These are phyloP conservation scores for Diplodia mutila DNA, from an alignment of 2,329 filamentous ascomycete genomes.

Conservation along the genomic window DNA sequence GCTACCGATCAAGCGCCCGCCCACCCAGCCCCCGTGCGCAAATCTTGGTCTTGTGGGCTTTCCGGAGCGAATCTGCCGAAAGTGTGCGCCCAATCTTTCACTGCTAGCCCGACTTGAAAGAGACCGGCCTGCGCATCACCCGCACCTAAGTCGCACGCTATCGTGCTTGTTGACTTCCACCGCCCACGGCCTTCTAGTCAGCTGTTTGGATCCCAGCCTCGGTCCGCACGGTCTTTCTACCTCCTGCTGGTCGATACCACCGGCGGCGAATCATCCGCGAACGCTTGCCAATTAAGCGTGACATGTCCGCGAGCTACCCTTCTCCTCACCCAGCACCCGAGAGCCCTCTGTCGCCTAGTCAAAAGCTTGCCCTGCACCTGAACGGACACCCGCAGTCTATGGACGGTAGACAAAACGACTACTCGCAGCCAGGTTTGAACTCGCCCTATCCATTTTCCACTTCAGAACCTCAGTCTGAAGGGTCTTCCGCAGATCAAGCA, in stretches of 20 bases:
- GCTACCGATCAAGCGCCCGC: constrained; percentile 23
- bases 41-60: constrained; percentile 19
- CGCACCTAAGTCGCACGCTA: constrained; percentile 53
- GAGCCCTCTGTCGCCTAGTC: constrained; percentile 47
- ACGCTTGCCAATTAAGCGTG: constrained; percentile 45
- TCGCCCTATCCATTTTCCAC: constrained; percentile 57
- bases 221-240: constrained; percentile 28
- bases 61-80: constrained; percentile 46
- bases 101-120: constrained; percentile 39
- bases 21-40: constrained; percentile 19
- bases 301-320: constrained; percentile 54
- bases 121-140: constrained; percentile 54
- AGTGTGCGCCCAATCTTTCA: constrained; percentile 33
- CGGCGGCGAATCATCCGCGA: constrained; percentile 44
- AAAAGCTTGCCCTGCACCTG: constrained; percentile 45
- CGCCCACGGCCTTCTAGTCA: constrained; percentile 40
- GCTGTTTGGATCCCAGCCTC: constrained; percentile 29
- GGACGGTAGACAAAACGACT: constrained; percentile 58
- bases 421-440: constrained; percentile 59
- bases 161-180: constrained; percentile 39
- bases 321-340: constrained; percentile 43
- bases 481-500: constrained; percentile 81
- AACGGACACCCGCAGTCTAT: constrained; percentile 52
- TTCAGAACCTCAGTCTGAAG: constrained; percentile 74
- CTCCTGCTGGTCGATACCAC: constrained; percentile 28